A percentile compares a stretch with the other conserved stretches of the same genome.
Conservation (phyloP, 2,329 filamentous ascomycete genomes). For the Colletotrichum sp. region DNA sequence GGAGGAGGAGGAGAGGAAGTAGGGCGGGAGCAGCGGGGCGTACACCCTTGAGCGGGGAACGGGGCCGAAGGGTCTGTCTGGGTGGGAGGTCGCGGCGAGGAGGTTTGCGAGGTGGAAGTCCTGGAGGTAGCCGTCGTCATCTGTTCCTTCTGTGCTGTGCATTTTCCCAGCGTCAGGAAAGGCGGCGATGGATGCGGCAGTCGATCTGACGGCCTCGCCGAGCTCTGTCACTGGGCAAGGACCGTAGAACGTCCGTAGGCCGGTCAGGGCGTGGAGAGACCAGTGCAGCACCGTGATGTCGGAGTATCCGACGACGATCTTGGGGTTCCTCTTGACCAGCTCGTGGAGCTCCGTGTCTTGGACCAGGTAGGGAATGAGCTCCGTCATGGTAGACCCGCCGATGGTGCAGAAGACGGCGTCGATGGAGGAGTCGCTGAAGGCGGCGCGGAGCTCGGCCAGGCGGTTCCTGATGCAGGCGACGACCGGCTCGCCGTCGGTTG, state of each 20-base stretch:
- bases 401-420: slow-evolving; percentile 43
- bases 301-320: slow-evolving; percentile 46
- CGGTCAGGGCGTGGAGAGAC: slow-evolving; percentile 39
- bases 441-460: slow-evolving; percentile 39
- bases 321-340: slow-evolving; percentile 38
- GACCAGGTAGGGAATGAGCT: slow-evolving; percentile 42
- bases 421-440: slow-evolving; percentile 39
- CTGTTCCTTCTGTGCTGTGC: neutral
- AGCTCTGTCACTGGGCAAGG: slow-evolving; percentile 44
- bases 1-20: neutral
- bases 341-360: slow-evolving; percentile 38
- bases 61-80: slow-evolving; percentile 29
- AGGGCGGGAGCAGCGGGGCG: slow-evolving; percentile 24
- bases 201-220: slow-evolving; percentile 28
- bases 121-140: slow-evolving; percentile 28
- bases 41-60: slow-evolving; percentile 36
- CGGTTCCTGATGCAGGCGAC: slow-evolving; percentile 38
- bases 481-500: slow-evolving; percentile 30
- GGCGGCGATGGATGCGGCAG: neutral
- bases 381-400: slow-evolving; percentile 41
- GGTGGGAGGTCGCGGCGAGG: slow-evolving; percentile 31
- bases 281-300: slow-evolving; percentile 48
- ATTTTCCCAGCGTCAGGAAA: neutral
- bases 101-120: slow-evolving; percentile 35
- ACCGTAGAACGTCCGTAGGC: slow-evolving; percentile 49